Base-by-base conservation (phyloP, 2,329 filamentous ascomycete genomes). In the Paecilomyces variotii region DNA sequence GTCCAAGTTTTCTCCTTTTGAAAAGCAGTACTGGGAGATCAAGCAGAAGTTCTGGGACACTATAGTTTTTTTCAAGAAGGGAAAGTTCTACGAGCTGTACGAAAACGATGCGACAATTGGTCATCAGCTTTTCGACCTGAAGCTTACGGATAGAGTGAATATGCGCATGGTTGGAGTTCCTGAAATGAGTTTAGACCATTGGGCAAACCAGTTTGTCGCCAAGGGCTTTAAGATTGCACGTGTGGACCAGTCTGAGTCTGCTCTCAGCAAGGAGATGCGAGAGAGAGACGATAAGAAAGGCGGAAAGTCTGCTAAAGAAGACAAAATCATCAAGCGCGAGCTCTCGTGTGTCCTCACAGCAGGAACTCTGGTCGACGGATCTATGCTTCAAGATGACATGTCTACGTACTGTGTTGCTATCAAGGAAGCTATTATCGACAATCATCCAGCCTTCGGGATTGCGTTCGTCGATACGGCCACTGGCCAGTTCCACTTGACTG, bases 141-240 rank as follows among this genome's bases (percentile, higher is more conserved):
- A 99, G 77, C 87, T 99, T 71, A 99, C 94, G 0, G 94, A 99
- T 68, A 85, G 94, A 57, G 94, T 99, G 72, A 99, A 99, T 72
- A 99, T 99, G 94, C 89, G 93, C 64, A 99, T 99, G 94, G 94
- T 97, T 1, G 94, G 94, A 61, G 94, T 99, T 0, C 94, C 94
- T 0, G 94, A 99, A 73, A 89, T 91, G 69, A 96, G 91, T 11
- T 80, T 99, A n/a, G 90, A 94, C 68, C 87, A 94, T 72, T 99
- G 94, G 94, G 91, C 94, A 58, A 96, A 95, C 68, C 94, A 99
- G 68, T 99, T 99, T 67, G 92, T 99, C 49, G 94, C 93, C 59
- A 97, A 97, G 73, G 94, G 95, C 34, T 96, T 87, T 84, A 99
- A 99, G 75, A 95, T 99, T 57, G 94, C 94, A 5, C 84, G 93